A percentile compares a stretch with the other conserved stretches of the same genome.
Evolutionary conservation across 2,329 filamentous ascomycete species (phyloP).

Genomic region (Botrytis tulipae): DNA sequence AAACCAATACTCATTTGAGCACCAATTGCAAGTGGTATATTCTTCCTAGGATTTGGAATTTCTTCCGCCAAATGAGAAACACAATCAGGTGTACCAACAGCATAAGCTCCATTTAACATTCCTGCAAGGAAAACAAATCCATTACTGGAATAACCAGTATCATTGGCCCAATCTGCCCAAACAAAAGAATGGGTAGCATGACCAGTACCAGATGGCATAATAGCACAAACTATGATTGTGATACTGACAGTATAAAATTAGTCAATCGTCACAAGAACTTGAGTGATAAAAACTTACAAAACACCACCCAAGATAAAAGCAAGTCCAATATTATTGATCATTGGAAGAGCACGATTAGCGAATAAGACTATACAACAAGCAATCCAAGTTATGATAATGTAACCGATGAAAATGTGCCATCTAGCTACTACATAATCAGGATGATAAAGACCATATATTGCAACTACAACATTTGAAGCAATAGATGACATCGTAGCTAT

Average conservation of each 20-base stretch:
- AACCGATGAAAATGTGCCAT: conserved; percentile 53
- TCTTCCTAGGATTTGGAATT: conserved; percentile 52
- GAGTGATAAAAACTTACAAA: conserved; percentile 16
- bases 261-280: not conserved
- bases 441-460: conserved; percentile 50
- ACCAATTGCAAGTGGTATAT: conserved; percentile 53
- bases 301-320: conserved; percentile 53
- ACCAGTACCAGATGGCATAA: conserved; percentile 50
- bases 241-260: not conserved
- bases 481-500: conserved; percentile 37
- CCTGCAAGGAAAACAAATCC: conserved; percentile 59
- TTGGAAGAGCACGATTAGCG: conserved; percentile 52
- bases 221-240: conserved; percentile 50
- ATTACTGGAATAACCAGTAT: conserved; percentile 47
- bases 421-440: conserved; percentile 45
- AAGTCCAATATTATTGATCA: conserved; percentile 54
- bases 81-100: conserved; percentile 64
- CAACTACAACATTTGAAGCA: conserved; percentile 46
- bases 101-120: conserved; percentile 67
- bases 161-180: conserved; percentile 47
- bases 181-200: conserved; percentile 44
- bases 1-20: conserved; percentile 53
- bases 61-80: conserved; percentile 65
- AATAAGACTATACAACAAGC: conserved; percentile 50
- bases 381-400: conserved; percentile 48